Conservation (phyloP, 2,329 filamentous ascomycete genomes). For the Colletotrichum cordylinicola region DNA sequence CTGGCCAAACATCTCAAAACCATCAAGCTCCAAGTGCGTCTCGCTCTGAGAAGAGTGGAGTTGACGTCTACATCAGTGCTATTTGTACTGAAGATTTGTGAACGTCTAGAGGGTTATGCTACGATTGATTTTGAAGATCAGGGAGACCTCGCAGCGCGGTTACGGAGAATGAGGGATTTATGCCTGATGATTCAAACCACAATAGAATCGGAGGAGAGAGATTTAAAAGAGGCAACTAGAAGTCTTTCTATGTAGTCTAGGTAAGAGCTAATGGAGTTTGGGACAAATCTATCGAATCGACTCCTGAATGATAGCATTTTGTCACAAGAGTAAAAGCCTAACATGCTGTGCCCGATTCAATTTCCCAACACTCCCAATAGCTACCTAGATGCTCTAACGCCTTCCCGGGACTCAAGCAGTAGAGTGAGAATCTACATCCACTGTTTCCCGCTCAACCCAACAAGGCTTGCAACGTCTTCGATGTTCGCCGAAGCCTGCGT, state of each 20-base stretch:
- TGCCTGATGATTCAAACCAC: neutral
- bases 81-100: neutral
- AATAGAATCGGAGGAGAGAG: fast-evolving
- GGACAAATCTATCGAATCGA: fast-evolving
- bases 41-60: neutral
- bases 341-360: neutral
- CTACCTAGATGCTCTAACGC: fast-evolving
- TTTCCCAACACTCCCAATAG: neutral
- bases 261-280: fast-evolving
- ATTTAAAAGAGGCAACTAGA: fast-evolving
- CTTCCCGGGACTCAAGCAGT: fast-evolving
- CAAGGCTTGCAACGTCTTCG: neutral
- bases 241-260: neutral
- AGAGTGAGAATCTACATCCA: neutral
- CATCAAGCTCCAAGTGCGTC: neutral
- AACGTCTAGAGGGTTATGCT: neutral
- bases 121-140: neutral
- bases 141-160: neutral
- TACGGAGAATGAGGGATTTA: neutral
- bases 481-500: neutral
- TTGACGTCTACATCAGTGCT: neutral
- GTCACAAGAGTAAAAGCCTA: fast-evolving
- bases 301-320: neutral
- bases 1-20: neutral
- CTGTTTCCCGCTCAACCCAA: neutral